phyloP scores from a whole-genome alignment of 495 filamentous ascomycete species.

The Lindgomyces ingoldianus region DNA sequence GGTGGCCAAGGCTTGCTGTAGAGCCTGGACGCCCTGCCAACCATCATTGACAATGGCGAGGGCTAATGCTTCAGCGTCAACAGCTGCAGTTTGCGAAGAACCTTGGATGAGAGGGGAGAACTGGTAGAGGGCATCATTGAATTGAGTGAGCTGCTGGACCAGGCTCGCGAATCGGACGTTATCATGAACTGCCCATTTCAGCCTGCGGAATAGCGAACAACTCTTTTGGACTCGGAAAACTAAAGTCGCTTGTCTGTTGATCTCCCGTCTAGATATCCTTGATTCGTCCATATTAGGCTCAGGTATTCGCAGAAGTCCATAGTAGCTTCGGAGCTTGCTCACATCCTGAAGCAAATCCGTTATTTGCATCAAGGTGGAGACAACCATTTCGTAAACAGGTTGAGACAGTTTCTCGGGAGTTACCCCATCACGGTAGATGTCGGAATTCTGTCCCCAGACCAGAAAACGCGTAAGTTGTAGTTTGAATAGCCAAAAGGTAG shows the following conservation, averaged over 20 bases:
- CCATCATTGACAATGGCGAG: conserved; percentile 5
- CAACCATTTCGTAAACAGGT: conserved; percentile 5
- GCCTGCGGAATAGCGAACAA: not conserved
- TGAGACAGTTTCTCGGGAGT: conserved; percentile 4
- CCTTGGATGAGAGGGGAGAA: conserved; percentile 2
- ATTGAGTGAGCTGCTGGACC: conserved; percentile 1
- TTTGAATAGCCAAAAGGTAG: conserved; percentile 9
- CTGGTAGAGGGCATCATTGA: conserved; percentile 5
- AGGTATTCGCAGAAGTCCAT: not conserved
- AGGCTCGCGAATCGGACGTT: not conserved
- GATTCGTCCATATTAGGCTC: not conserved
- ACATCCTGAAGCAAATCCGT: conserved; percentile 5
- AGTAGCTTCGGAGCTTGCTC: not conserved
- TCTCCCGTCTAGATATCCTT: not conserved
- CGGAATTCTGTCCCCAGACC: conserved; percentile 14
- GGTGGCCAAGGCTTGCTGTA: not conserved
- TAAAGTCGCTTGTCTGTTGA: conserved; percentile 3
- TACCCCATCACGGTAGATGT: conserved; percentile 3
- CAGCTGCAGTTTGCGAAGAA: not conserved
- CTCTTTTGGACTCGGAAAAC: conserved; percentile 6
- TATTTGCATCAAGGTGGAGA: conserved; percentile 9
- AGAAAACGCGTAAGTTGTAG: conserved; percentile 10
- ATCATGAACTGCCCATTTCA: not conserved
- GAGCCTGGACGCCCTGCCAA: not conserved
- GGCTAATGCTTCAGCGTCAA: conserved; percentile 5